Conservation (phyloP, 108 stramenopile genomes). For the Chaetoceros muelleri region DNA sequence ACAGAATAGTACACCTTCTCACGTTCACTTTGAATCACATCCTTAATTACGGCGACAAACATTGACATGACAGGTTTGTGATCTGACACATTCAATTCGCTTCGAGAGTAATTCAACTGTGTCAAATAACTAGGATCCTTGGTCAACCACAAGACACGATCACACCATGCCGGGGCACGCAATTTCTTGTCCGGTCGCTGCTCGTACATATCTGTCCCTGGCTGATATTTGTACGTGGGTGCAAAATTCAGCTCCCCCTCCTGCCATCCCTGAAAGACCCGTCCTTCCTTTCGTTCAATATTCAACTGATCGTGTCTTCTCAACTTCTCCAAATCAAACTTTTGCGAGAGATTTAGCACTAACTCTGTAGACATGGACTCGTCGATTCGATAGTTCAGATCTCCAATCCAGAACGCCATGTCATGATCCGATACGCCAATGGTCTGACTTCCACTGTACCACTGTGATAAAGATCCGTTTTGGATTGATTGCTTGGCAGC, state of each 20-base stretch:
- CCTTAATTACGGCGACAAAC: slow-evolving; percentile 67
- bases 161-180: slow-evolving; percentile 99
- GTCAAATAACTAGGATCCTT: slow-evolving; percentile 76
- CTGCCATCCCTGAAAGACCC: slow-evolving; percentile 90
- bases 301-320: slow-evolving; percentile 93
- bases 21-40: slow-evolving; percentile 55
- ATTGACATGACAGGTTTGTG: slow-evolving; percentile 97
- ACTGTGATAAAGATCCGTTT: slow-evolving; percentile 63
- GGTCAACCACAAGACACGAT: slow-evolving; percentile 92
- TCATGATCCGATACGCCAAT: slow-evolving; percentile 86
- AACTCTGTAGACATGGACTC: slow-evolving; percentile 77
- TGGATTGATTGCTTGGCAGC: slow-evolving; percentile 75
- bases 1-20: slow-evolving; percentile 75
- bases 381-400: slow-evolving; percentile 96
- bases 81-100: slow-evolving; percentile 83
- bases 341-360: slow-evolving; percentile 57
- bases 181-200: slow-evolving; percentile 95
- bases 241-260: slow-evolving; percentile 82
- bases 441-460: slow-evolving; percentile 48
- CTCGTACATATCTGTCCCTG: slow-evolving; percentile 91
- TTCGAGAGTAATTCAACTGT: slow-evolving; percentile 71
- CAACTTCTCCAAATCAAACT: slow-evolving; percentile 50
- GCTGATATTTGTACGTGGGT: slow-evolving; percentile 98
- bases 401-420: slow-evolving; percentile 94
- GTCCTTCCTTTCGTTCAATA: slow-evolving; percentile 80